Conservation (phyloP, 805 yeast species). For the Candida montana region DNA sequence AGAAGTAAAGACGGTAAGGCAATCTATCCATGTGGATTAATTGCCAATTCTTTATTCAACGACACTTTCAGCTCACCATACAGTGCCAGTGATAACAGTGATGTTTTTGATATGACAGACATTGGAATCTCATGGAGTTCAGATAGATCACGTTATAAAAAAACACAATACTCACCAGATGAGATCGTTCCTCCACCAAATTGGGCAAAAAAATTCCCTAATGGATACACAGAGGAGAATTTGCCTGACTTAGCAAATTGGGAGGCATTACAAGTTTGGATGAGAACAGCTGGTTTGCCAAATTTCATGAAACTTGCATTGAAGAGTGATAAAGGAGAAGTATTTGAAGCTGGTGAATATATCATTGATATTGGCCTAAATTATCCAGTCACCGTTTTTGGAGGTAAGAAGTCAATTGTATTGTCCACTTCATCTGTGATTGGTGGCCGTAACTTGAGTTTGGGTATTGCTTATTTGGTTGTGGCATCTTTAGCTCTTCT, state of each 20-base stretch:
- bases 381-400: slow-evolving; percentile 77
- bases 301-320: slow-evolving; percentile 74
- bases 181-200: slow-evolving; percentile 92
- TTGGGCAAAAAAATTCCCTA: slow-evolving; percentile 75
- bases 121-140: slow-evolving; percentile 80
- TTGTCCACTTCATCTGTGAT: slow-evolving; percentile 75
- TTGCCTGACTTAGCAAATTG: slow-evolving; percentile 69
- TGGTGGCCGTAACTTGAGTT: slow-evolving; percentile 82
- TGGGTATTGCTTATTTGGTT: slow-evolving; percentile 80
- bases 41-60: slow-evolving; percentile 89
- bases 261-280: slow-evolving; percentile 94
- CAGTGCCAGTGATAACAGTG: slow-evolving; percentile 7
- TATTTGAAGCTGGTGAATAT: slow-evolving; percentile 64
- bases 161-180: slow-evolving; percentile 57
- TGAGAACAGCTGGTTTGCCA: slow-evolving; percentile 94
- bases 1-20: slow-evolving; percentile 50
- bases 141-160: slow-evolving; percentile 67
- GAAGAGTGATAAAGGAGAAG: slow-evolving; percentile 51
- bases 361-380: slow-evolving; percentile 61
- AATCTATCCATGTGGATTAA: slow-evolving; percentile 90
- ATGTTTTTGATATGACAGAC: slow-evolving; percentile 25
- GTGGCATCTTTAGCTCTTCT: slow-evolving; percentile 74
- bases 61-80: slow-evolving; percentile 67
- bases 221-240: slow-evolving; percentile 83
- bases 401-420: slow-evolving; percentile 84